Percentiles rank a stretch among this genome's conserved stretches.
These are phyloP conservation scores for Globisporangium cederbergense DNA, from an alignment of 352 stramenopile species.

Conservation along the genomic window DNA sequence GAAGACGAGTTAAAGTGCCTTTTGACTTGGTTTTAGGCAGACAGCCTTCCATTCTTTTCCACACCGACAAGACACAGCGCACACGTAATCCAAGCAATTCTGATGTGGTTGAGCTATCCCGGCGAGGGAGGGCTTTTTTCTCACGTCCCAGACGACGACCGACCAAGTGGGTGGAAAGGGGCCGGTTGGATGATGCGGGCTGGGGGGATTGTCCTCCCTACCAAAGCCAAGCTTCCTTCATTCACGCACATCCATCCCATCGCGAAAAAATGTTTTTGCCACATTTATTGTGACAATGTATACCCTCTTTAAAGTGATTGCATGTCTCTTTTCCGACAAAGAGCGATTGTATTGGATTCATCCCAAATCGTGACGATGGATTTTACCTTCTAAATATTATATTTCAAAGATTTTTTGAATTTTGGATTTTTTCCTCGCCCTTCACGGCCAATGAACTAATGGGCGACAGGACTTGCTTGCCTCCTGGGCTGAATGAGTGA, in stretches of 20 bases:
- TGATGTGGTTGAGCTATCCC: background rate
- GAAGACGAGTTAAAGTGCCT: background rate
- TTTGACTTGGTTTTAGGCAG: background rate
- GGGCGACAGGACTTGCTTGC: slow-evolving; percentile 12
- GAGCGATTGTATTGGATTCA: background rate
- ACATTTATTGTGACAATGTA: background rate
- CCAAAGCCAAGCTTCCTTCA: slow-evolving; percentile 2
- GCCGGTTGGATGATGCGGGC: background rate
- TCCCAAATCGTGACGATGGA: slow-evolving; percentile 8
- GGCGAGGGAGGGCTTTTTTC: slow-evolving; percentile 5
- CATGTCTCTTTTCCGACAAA: background rate
- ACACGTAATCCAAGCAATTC: background rate
- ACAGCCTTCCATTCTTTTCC: background rate
- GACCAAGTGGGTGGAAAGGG: slow-evolving; percentile 12
- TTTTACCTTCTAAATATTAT: slow-evolving; percentile 12
- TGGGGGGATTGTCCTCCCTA: slow-evolving; percentile 10
- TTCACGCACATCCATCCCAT: slow-evolving; percentile 1
- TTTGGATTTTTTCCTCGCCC: background rate
- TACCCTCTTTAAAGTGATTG: background rate
- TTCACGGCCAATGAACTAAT: background rate
- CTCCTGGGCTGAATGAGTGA: background rate
- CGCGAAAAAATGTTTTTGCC: slow-evolving; percentile 12
- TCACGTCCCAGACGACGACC: background rate
- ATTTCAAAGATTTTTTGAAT: slow-evolving; percentile 8
- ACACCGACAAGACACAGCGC: too few species aligned